Evolutionary conservation across 2,329 filamentous ascomycete genomes (phyloP).

Genomic region (Leptodontidium sp.): DNA sequence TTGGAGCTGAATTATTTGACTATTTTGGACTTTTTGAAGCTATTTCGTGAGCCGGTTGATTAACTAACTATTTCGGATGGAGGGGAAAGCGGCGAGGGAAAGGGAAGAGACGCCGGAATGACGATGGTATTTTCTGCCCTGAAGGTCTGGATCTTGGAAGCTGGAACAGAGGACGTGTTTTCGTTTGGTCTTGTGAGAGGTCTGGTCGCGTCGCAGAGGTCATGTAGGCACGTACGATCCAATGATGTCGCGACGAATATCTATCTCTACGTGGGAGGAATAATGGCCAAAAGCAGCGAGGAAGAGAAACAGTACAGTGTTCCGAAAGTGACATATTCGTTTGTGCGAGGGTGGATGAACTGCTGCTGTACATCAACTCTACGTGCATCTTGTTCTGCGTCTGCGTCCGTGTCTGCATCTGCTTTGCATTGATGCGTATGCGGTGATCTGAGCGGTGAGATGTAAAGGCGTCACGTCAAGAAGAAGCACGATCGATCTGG

Average conservation of each 20-base stretch:
- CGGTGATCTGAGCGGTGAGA: constrained; percentile 37
- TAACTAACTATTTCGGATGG: background rate
- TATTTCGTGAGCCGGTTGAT: background rate
- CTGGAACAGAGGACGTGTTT: background rate
- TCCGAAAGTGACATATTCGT: background rate
- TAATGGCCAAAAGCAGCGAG: constrained; percentile 28
- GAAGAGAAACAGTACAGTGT: background rate
- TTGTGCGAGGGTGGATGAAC: constrained; percentile 16
- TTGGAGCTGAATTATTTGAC: background rate
- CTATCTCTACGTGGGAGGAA: background rate
- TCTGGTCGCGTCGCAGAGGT: background rate
- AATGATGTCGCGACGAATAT: constrained; percentile 39
- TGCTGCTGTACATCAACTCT: constrained; percentile 1
- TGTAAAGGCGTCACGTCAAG: constrained; percentile 15
- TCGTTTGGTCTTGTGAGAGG: constrained; percentile 34
- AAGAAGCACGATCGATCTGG: constrained; percentile 15
- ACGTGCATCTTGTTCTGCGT: constrained; percentile 2
- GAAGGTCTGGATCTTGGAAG: background rate
- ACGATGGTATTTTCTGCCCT: constrained; percentile 13
- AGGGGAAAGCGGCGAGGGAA: background rate
- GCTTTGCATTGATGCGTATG: constrained; percentile 18
- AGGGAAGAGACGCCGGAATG: constrained; percentile 10
- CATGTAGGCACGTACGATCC: constrained; percentile 8
- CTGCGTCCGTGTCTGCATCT: constrained; percentile 1
- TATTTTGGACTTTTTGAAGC: background rate